Base-by-base conservation (phyloP, 139 green algal genomes). In the Choricystis sp. region DNA sequence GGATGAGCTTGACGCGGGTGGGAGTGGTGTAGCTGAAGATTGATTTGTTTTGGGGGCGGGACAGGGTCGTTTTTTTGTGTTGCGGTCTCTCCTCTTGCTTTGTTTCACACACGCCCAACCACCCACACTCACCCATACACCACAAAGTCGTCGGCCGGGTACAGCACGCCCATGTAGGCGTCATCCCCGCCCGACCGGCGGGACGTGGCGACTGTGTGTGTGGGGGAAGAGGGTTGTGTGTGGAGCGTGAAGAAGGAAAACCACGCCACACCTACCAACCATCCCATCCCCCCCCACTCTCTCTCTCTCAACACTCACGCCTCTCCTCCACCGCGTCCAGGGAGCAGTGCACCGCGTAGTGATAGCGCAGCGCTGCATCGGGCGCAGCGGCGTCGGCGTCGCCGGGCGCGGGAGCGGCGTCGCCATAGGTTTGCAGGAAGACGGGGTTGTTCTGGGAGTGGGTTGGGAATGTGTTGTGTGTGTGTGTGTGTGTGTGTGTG, bases 331-430 rank as follows among this genome's bases (percentile, higher is more conserved):
- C 75, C 2, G 82, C 79, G 67, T 92, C 85, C 14, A 93, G 69
- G 9, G 85, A 64, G 65, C 80, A 87, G 65, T 93, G 85, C 20
- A 92, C 78, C n/a, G 90, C 79, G 64, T 89, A 89, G 61, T 93
- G 84, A 31, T 89, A 87, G 57, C 80, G 82, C 31, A 90, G 64
- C 19, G 71, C 64, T n/a, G n/a, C n/a, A n/a, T n/a, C n/a, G n/a
- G n/a, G n/a, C n/a, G n/a, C n/a, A n/a, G n/a, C n/a, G 40, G 40
- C 40, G 9, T 83, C 66, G 21, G 86, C 82, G 3, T 69, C 65
- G 0, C 61, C 65, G 3, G 28, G 59, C 25, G 40, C 9, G 9
- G 40, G 9, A 16, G 40, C 9, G 40, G 40, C 40, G 9, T 52
- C 40, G 40, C 40, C 40, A 16, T 83, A 83, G n/a, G 66, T 78